Percentiles rank a stretch among this genome's conserved stretches.
Conservation (phyloP, 2,329 filamentous ascomycete species). For the Corynespora cassiicola region DNA sequence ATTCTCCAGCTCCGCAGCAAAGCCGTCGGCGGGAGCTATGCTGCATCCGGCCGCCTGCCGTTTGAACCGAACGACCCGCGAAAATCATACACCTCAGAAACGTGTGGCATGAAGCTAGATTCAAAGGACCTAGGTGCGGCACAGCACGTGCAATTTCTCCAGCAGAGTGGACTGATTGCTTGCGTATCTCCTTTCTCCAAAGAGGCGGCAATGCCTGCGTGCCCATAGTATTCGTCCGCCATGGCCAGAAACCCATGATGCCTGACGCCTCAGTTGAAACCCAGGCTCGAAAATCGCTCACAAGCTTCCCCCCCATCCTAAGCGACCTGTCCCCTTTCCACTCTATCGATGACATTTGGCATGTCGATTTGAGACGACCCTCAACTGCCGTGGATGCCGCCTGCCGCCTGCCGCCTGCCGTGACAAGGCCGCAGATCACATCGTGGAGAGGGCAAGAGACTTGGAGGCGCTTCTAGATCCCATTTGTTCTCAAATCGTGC, state of each 20-base stretch:
- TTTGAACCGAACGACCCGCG: slow-evolving; percentile 29
- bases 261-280: slow-evolving; percentile 65
- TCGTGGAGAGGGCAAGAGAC: neutral
- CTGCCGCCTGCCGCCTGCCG: no score
- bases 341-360: slow-evolving; percentile 4
- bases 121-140: slow-evolving; percentile 27
- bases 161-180: slow-evolving; percentile 22
- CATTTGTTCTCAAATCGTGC: slow-evolving; percentile 9
- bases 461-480: slow-evolving; percentile 7
- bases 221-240: slow-evolving; percentile 11
- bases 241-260: slow-evolving; percentile 10
- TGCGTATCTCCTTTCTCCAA: slow-evolving; percentile 8
- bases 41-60: slow-evolving; percentile 30
- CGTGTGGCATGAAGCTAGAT: slow-evolving; percentile 23
- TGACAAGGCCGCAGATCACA: slow-evolving; percentile 3
- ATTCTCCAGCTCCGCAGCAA: slow-evolving; percentile 22
- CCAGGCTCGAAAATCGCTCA: slow-evolving; percentile 61
- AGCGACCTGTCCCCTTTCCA: slow-evolving; percentile 1
- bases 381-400: no score
- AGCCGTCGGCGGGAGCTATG: slow-evolving; percentile 17
- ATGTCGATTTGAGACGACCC: slow-evolving; percentile 9
- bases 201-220: slow-evolving; percentile 10
- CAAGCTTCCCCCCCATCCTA: slow-evolving; percentile 4
- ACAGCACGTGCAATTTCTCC: slow-evolving; percentile 24
- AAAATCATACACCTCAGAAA: slow-evolving; percentile 39